These are phyloP conservation scores for Metschnikowia borealis DNA, from an alignment of 805 yeast species.

Conservation along the genomic window DNA sequence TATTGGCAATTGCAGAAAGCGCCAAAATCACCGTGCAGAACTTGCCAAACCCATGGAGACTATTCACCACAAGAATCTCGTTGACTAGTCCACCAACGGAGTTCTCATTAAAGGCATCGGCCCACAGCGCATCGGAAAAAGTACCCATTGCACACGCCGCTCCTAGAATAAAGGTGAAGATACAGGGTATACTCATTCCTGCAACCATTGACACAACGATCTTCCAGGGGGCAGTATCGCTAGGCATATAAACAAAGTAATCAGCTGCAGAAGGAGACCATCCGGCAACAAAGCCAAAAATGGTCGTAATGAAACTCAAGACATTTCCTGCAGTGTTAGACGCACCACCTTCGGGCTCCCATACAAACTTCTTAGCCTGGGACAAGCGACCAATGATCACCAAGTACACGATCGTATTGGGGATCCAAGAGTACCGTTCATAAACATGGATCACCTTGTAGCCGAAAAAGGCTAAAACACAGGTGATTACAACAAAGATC, in stretches of 20 bases:
- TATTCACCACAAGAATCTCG: conserved; percentile 24
- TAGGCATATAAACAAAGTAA: conserved; percentile 31
- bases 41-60: conserved; percentile 30
- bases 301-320: conserved; percentile 24
- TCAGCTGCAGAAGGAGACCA: conserved; percentile 35
- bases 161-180: conserved; percentile 29
- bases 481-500: conserved; percentile 28
- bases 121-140: conserved; percentile 24
- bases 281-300: conserved; percentile 33
- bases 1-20: conserved; percentile 29
- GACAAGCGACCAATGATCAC: conserved; percentile 27
- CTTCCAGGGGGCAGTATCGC: conserved; percentile 25
- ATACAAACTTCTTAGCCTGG: conserved; percentile 22
- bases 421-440: conserved; percentile 32
- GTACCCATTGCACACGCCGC: conserved; percentile 32
- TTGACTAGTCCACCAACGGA: conserved; percentile 34
- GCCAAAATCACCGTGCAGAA: conserved; percentile 31
- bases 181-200: conserved; percentile 26
- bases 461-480: conserved; percentile 29
- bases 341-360: conserved; percentile 14
- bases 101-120: conserved; percentile 22
- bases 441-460: conserved; percentile 29
- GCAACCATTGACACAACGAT: conserved; percentile 24
- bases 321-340: conserved; percentile 25
- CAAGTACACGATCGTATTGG: conserved; percentile 27